A percentile compares a stretch with the other conserved stretches of the same genome.
phyloP scores from a whole-genome alignment of 106 monocot genomes.

The Dioscorea dumetorum region DNA sequence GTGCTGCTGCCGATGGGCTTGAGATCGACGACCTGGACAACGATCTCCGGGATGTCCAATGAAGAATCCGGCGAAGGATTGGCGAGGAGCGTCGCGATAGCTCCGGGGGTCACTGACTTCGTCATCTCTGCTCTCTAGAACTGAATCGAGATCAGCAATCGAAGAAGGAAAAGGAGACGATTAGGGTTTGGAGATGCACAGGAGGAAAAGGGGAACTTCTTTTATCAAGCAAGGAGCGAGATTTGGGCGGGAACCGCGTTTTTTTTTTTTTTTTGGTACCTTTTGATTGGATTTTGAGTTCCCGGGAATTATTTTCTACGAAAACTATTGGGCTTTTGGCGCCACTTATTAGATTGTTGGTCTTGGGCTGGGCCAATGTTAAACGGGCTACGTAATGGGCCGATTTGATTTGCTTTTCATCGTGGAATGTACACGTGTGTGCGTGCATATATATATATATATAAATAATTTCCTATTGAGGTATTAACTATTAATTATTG shows the following conservation, averaged over 20 bases:
- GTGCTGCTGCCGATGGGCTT: conserved; percentile 84
- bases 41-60: conserved; percentile 49
- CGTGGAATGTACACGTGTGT: no score
- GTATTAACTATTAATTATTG: no score
- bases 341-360: no score
- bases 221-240: not conserved
- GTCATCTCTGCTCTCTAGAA: conserved; percentile 16
- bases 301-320: no score
- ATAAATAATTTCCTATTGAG: no score
- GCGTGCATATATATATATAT: no score
- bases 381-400: no score
- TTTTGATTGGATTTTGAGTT: no score
- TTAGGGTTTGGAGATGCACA: not conserved
- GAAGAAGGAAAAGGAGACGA: not conserved
- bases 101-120: conserved; percentile 53
- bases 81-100: conserved; percentile 42
- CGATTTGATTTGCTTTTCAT: no score
- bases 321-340: no score
- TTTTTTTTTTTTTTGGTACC: not conserved
- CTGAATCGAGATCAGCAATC: not conserved
- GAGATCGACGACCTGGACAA: conserved; percentile 92
- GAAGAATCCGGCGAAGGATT: conserved; percentile 59
- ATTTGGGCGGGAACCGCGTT: not conserved
- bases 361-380: no score
- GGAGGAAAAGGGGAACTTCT: not conserved